Percentiles rank a stretch among this genome's conserved stretches.
phyloP scores from a whole-genome alignment of 31 red algal species.

The Odonthalia washingtoniensis region DNA sequence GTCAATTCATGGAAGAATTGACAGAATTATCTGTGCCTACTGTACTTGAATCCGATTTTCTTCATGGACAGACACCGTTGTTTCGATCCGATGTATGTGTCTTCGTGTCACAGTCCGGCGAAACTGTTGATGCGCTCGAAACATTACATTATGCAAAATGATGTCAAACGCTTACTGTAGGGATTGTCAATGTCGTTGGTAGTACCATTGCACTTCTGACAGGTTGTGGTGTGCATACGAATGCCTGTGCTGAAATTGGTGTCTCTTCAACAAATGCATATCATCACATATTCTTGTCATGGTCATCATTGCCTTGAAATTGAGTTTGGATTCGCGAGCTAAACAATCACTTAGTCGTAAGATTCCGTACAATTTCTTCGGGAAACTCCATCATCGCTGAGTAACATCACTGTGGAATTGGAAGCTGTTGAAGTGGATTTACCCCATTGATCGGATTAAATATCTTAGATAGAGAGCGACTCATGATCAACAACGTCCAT shows the following conservation, averaged over 20 bases:
- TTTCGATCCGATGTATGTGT: constrained; percentile 90
- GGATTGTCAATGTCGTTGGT: constrained; percentile 96
- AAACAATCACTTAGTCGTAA: constrained; percentile 77
- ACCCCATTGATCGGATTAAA: too few species aligned
- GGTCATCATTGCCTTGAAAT: constrained; percentile 86
- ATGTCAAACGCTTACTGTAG: constrained; percentile 88
- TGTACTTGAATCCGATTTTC: constrained; percentile 95
- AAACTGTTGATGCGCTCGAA: constrained; percentile 96
- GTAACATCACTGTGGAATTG: too few species aligned
- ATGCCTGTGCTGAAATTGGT: constrained; percentile 96
- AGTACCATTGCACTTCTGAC: constrained; percentile 90
- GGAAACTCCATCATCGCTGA: too few species aligned
- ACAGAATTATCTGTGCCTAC: constrained; percentile 91
- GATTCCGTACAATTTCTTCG: too few species aligned
- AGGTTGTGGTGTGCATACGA: constrained; percentile 94
- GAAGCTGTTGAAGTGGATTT: too few species aligned
- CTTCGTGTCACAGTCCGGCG: constrained; percentile 94
- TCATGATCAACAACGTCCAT: too few species aligned
- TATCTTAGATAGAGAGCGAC: too few species aligned
- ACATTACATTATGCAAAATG: constrained; percentile 84
- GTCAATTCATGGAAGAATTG: constrained; percentile 95
- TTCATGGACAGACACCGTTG: constrained; percentile 83
- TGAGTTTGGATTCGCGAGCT: constrained; percentile 80
- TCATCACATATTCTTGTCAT: constrained; percentile 93
- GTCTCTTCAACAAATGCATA: constrained; percentile 97